phyloP scores from a whole-genome alignment of 1,284 basidiomycete species.

The Cystobasidiaceae sp. region DNA sequence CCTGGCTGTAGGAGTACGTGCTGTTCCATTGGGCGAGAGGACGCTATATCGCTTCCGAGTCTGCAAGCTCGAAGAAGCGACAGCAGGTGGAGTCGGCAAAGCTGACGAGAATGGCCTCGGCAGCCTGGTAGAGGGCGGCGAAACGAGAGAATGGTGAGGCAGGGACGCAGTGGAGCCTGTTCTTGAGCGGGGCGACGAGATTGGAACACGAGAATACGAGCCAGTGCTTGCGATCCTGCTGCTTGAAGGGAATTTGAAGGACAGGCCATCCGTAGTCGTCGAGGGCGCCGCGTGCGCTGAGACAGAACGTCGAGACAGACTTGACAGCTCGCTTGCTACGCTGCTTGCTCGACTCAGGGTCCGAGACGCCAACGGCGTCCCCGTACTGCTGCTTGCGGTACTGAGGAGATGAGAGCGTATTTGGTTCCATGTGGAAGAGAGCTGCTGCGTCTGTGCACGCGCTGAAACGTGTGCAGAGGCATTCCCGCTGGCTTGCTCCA shows the following conservation, averaged over 20 bases:
- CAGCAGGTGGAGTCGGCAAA: background rate
- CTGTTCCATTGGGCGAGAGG: background rate
- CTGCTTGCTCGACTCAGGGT: background rate
- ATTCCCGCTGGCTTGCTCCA: background rate
- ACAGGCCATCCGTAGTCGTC: background rate
- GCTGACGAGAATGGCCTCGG: background rate
- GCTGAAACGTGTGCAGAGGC: no score
- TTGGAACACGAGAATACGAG: conserved; percentile 6
- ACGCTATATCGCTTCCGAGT: background rate
- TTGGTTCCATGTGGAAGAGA: no score
- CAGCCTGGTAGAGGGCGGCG: background rate
- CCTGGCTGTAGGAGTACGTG: no score
- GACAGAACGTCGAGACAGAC: no score
- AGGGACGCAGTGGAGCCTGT: background rate
- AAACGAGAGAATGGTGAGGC: background rate
- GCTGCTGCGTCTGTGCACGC: no score
- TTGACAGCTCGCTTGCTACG: background rate
- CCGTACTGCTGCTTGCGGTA: no score
- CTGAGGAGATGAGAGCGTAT: background rate
- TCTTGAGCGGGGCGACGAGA: background rate
- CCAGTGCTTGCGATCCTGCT: background rate
- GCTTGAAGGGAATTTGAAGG: background rate
- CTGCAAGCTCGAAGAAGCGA: background rate
- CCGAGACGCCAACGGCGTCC: background rate
- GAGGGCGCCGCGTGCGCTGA: background rate